phyloP scores from a whole-genome alignment of 2,329 filamentous ascomycete species.

The Cladophialophora exuberans region DNA sequence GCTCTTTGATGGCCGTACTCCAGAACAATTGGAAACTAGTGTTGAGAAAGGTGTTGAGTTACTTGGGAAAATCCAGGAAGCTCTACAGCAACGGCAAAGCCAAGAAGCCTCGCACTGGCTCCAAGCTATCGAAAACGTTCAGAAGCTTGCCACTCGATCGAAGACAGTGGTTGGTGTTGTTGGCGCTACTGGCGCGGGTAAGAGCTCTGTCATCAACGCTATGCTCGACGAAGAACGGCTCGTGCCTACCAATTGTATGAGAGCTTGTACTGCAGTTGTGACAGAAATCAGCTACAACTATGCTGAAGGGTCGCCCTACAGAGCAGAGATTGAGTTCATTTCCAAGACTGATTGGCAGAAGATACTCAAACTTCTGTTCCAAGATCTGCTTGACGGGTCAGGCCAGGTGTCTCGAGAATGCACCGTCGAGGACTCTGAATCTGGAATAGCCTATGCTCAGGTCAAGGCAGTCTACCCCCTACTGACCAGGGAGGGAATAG shows the following conservation, averaged over 20 bases:
- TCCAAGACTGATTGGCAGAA: conserved; percentile 54
- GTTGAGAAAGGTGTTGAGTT: conserved; percentile 43
- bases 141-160: conserved; percentile 41
- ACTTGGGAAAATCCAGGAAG: conserved; percentile 40
- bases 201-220: conserved; percentile 66
- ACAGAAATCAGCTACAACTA: conserved; percentile 64
- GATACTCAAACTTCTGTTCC: conserved; percentile 55
- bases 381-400: conserved; percentile 50
- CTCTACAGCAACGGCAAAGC: conserved; percentile 35
- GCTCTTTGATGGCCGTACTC: conserved; percentile 19
- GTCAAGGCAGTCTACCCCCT: conserved; percentile 44
- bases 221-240: conserved; percentile 64
- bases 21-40: conserved; percentile 35
- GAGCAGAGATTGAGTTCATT: conserved; percentile 64
- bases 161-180: conserved; percentile 57
- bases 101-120: conserved; percentile 46
- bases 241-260: conserved; percentile 60
- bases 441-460: conserved; percentile 46
- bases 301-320: conserved; percentile 49
- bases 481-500: conserved; percentile 47
- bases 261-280: conserved; percentile 64
- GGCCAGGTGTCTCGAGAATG: conserved; percentile 45
- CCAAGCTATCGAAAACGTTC: conserved; percentile 46
- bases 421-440: conserved; percentile 50
- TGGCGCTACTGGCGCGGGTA: conserved; percentile 65